Percentiles rank a stretch among this genome's conserved stretches.
These are phyloP conservation scores for Monosporascus sp. DNA, from an alignment of 2,329 filamentous ascomycete species.

Conservation along the genomic window DNA sequence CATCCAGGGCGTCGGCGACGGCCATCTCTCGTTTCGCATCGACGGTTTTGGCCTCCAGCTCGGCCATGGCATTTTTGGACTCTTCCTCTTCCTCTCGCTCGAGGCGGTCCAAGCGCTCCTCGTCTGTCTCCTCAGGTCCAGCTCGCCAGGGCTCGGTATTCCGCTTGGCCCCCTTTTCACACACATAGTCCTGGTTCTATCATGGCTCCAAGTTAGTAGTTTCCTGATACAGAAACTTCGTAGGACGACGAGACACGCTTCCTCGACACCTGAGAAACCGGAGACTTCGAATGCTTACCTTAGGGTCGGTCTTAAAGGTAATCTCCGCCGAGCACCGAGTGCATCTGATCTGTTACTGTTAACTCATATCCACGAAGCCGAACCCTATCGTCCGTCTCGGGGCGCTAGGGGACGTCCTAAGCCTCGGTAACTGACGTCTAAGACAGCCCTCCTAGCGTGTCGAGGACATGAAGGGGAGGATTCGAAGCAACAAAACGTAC, in stretches of 20 bases:
- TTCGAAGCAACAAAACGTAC: conserved; percentile 1
- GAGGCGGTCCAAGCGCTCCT: conserved; percentile 77
- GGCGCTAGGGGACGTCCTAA: too few species aligned
- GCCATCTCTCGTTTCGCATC: conserved; percentile 96
- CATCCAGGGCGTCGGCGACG: conserved; percentile 90
- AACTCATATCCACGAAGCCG: not conserved
- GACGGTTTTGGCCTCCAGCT: conserved; percentile 86
- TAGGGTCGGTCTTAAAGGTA: conserved; percentile 90
- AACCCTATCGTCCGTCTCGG: not conserved
- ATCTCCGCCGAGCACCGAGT: conserved; percentile 83
- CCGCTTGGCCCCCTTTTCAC: conserved; percentile 75
- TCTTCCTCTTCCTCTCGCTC: conserved; percentile 63
- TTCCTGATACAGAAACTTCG: conserved; percentile 31
- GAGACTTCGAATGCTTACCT: conserved; percentile 37
- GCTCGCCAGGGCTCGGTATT: conserved; percentile 90
- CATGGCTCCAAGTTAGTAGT: not conserved
- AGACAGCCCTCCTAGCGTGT: too few species aligned
- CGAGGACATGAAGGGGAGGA: not conserved
- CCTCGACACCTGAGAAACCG: not conserved
- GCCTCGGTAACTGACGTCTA: too few species aligned
- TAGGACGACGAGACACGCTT: conserved; percentile 54
- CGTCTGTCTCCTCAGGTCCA: conserved; percentile 67
- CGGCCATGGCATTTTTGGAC: conserved; percentile 88
- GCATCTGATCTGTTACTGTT: conserved; percentile 38
- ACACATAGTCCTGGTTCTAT: conserved; percentile 37